phyloP scores from a whole-genome alignment of 345 rosid species.

The Triadica sebifera region DNA sequence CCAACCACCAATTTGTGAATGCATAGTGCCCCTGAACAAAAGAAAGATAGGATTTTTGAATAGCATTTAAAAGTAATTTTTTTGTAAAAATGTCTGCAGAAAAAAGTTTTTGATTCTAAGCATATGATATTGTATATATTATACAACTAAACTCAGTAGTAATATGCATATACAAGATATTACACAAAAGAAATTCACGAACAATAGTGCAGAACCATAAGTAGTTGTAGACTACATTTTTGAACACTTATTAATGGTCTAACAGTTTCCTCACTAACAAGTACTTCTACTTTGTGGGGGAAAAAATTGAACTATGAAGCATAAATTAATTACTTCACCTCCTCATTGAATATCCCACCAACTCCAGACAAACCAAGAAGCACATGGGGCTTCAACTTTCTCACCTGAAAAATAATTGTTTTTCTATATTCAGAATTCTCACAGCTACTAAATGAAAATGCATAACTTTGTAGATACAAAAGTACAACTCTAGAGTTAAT shows the following conservation, averaged over 20 bases:
- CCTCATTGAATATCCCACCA: constrained; percentile 84
- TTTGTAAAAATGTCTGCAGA: background rate
- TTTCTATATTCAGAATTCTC: constrained; percentile 22
- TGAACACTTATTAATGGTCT: background rate
- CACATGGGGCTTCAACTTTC: constrained; percentile 80
- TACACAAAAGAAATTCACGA: background rate
- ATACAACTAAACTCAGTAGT: background rate
- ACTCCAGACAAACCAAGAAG: constrained; percentile 99
- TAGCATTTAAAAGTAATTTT: background rate
- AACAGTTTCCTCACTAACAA: background rate
- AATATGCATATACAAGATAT: background rate
- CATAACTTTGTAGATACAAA: constrained; percentile 16
- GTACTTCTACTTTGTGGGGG: background rate
- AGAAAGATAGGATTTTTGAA: too few relatives aligned
- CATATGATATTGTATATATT: background rate
- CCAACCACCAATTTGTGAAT: background rate
- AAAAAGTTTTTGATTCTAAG: background rate
- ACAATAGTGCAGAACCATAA: background rate
- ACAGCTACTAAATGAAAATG: background rate
- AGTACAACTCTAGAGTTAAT: background rate
- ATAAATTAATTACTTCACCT: constrained; percentile 42
- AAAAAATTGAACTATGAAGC: background rate
- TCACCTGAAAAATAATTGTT: constrained; percentile 55
- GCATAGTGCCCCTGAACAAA: background rate
- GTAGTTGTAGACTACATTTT: background rate